Evolutionary conservation across 441 rosid genomes (phyloP).

Genomic region (Euphorbia celastroides): DNA sequence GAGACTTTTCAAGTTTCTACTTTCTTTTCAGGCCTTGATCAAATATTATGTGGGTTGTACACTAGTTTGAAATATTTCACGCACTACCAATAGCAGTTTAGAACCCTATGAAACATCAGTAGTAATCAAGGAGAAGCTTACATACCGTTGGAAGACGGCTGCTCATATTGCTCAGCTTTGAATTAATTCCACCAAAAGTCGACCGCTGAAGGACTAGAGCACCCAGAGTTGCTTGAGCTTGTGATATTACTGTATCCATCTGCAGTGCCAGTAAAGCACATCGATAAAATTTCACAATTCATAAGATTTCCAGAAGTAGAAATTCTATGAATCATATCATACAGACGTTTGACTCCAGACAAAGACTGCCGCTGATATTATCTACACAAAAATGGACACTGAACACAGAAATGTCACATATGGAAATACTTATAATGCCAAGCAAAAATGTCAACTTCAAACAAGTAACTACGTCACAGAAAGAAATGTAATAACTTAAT

Average conservation of each 20-base stretch:
- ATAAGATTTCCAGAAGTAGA: neutral
- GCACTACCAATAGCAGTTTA: neutral
- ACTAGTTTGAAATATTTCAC: neutral
- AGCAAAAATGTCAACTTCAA: neutral
- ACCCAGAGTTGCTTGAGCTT: constrained; percentile 92
- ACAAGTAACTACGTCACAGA: neutral
- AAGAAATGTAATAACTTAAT: neutral
- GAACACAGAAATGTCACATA: neutral
- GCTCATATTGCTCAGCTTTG: constrained; percentile 83
- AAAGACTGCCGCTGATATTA: neutral
- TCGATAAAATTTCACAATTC: neutral
- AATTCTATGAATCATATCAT: neutral
- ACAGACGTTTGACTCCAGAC: neutral
- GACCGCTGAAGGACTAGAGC: constrained; percentile 80
- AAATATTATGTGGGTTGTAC: neutral
- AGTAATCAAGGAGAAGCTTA: neutral
- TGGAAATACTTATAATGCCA: neutral
- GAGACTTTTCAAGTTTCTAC: neutral
- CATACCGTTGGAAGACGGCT: constrained; percentile 89
- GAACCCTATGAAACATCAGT: constrained; percentile 1
- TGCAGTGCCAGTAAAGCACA: constrained; percentile 26
- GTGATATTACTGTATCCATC: constrained; percentile 94
- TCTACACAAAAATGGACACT: constrained; percentile 7
- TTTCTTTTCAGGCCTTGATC: neutral
- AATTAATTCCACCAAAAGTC: constrained; percentile 89